A percentile compares a stretch with the other conserved stretches of the same genome.
Conservation (phyloP, 2,329 filamentous ascomycete species). For the Tolypocladium tundrense region DNA sequence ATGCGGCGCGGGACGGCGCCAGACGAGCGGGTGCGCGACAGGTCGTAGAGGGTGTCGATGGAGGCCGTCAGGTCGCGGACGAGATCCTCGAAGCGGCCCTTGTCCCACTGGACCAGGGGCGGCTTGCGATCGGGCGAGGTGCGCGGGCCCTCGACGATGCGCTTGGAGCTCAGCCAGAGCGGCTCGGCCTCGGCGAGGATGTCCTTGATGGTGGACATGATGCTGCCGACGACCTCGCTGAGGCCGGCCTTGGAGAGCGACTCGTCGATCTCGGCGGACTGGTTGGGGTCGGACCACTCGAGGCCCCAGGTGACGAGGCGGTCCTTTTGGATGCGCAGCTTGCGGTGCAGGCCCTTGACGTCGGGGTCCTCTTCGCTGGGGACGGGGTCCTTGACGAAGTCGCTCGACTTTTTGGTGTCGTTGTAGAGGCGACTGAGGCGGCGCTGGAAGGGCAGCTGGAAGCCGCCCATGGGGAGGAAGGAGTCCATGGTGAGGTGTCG, state of each 20-base stretch:
- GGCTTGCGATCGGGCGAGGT: slow-evolving; percentile 42
- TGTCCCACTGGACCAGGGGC: slow-evolving; percentile 54
- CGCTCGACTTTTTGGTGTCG: slow-evolving; percentile 69
- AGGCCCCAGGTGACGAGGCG: slow-evolving; percentile 69
- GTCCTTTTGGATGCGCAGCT: slow-evolving; percentile 72
- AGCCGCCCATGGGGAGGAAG: slow-evolving; percentile 38
- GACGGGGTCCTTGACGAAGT: slow-evolving; percentile 57
- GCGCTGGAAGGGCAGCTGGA: slow-evolving; percentile 48
- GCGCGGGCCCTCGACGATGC: slow-evolving; percentile 24
- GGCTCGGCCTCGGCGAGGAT: slow-evolving; percentile 67
- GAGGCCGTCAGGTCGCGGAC: slow-evolving; percentile 65
- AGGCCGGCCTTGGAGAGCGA: slow-evolving; percentile 62
- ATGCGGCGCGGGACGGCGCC: slow-evolving; percentile 21
- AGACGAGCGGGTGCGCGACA: slow-evolving; percentile 55
- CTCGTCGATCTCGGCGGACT: slow-evolving; percentile 61
- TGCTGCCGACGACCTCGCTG: slow-evolving; percentile 66
- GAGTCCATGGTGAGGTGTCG: slow-evolving; percentile 32
- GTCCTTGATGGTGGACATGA: slow-evolving; percentile 72
- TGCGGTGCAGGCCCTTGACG: slow-evolving; percentile 61
- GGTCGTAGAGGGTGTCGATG: slow-evolving; percentile 70
- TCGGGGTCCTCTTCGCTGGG: slow-evolving; percentile 58
- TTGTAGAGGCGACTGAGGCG: slow-evolving; percentile 65
- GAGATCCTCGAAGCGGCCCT: slow-evolving; percentile 63
- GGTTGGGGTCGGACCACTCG: slow-evolving; percentile 66
- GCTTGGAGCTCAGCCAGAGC: slow-evolving; percentile 54